Evolutionary conservation across 78 protist species (phyloP), one percentile per base, ranked within the genome.

Genomic region (Paulinella micropora): DNA sequence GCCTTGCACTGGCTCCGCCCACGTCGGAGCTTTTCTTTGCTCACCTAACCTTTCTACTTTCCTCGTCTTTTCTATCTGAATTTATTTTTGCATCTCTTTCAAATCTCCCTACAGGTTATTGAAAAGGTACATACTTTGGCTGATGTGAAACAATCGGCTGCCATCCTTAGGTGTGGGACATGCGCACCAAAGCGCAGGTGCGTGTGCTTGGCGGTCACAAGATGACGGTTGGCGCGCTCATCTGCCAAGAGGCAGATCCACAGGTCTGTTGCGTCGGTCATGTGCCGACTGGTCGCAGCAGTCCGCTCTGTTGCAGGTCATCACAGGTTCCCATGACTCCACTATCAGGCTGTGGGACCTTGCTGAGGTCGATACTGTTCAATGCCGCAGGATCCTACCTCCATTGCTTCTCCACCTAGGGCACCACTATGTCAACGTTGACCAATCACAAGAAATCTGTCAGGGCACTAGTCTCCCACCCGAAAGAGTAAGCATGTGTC

Each of bases 391-490:
- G 15, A 51, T 15, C 73, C 73, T 51, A 51, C 6, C 73, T 15
- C 73, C 73, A 6, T 51, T 23, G 15, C 73, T 23, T 23, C 73
- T 15, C 73, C 6, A 81, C 84, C 84, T 34, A 81, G 15, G 90
- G 90, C 39, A 39, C 39, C 39, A 0, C 83, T 0, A 67, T 36
- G 37, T 35, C 92, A 1, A 90, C 93, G 1, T 92, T 98, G 28
- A 98, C 99, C 26, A 93, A 97, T 83, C 99, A 98, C 94, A 98
- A 97, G 94, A 97, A 97, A 90, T 6, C 93, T 36, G 95, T 98
- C 1, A 91, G 99, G 3, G 89, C 95, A 29, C 0, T 95, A 23
- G 93, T 84, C 0, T 31, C 93, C 34, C 98, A 96, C 88, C 97
- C 94, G 6, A 39, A 3, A n/a, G 98, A 97, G 89, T 96, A 90